phyloP scores from a whole-genome alignment of 2,329 filamentous ascomycete species.

The Magnaporthiopsis incrustans region DNA sequence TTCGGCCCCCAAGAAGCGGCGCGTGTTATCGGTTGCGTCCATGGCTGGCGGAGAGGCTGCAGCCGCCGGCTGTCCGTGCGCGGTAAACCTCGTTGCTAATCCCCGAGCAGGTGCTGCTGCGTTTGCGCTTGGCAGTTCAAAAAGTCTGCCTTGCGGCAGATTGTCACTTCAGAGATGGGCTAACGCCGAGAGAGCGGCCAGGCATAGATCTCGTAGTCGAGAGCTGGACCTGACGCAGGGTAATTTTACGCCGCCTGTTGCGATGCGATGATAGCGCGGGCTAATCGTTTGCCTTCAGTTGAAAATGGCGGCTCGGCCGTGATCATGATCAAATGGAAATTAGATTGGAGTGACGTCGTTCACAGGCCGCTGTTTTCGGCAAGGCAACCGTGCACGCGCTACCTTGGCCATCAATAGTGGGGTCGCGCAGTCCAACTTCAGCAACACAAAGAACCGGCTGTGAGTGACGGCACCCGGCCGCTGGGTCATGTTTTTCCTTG shows the following conservation, averaged over 20 bases:
- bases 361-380: no score
- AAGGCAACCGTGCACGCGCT: neutral
- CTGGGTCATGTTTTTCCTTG: neutral
- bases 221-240: neutral
- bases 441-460: neutral
- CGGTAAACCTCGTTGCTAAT: neutral
- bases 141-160: neutral
- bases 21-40: neutral
- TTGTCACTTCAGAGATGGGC: neutral
- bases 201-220: neutral
- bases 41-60: neutral
- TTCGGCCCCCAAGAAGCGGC: conserved; percentile 1
- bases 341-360: neutral
- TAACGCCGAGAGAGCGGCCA: neutral
- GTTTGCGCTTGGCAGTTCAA: neutral
- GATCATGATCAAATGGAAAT: neutral
- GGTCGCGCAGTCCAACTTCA: neutral
- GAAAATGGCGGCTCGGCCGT: neutral
- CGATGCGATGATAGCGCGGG: neutral
- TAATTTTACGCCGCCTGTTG: neutral
- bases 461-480: neutral
- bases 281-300: neutral
- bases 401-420: neutral
- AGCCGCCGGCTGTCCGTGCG: neutral
- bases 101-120: no score